A percentile compares a stretch with the other conserved stretches of the same genome.
These are phyloP conservation scores for Trichosporon sp. DNA, from an alignment of 1,284 basidiomycete genomes.

Conservation along the genomic window DNA sequence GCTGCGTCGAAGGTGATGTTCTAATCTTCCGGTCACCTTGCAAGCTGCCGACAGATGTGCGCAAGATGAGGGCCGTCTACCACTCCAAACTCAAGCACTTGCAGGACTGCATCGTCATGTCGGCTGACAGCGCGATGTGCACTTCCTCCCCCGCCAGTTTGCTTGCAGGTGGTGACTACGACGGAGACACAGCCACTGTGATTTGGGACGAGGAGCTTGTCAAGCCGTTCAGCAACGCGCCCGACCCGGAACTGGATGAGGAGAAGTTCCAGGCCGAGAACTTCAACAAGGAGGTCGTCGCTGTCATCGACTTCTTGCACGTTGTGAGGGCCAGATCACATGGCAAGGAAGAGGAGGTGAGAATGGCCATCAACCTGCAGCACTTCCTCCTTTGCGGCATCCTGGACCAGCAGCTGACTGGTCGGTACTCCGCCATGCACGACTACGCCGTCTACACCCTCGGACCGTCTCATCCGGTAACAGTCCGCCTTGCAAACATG, in stretches of 20 bases:
- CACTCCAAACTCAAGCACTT: slow-evolving; percentile 44
- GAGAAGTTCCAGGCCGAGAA: slow-evolving; percentile 41
- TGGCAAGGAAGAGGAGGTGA: slow-evolving; percentile 32
- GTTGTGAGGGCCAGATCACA: slow-evolving; percentile 21
- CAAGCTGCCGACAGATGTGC: slow-evolving; percentile 50
- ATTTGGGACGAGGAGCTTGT: slow-evolving; percentile 43
- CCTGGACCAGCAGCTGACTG: slow-evolving; percentile 31
- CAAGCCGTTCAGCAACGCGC: slow-evolving; percentile 41
- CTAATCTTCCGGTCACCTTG: slow-evolving; percentile 46
- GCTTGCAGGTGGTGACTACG: slow-evolving; percentile 52
- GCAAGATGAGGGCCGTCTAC: slow-evolving; percentile 44
- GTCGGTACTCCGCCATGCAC: slow-evolving; percentile 42
- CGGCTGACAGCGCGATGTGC: slow-evolving; percentile 39
- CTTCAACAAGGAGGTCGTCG: slow-evolving; percentile 45
- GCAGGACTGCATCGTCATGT: slow-evolving; percentile 48
- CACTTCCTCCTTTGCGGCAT: slow-evolving; percentile 40
- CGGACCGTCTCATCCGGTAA: slow-evolving; percentile 38
- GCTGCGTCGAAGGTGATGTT: slow-evolving; percentile 39
- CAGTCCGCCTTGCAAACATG: slow-evolving; percentile 45
- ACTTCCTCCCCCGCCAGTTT: slow-evolving; percentile 44
- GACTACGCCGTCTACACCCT: slow-evolving; percentile 43
- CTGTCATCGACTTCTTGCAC: slow-evolving; percentile 40
- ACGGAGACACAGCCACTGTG: slow-evolving; percentile 47
- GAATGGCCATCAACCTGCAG: slow-evolving; percentile 36
- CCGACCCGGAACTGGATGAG: slow-evolving; percentile 21